phyloP scores from a whole-genome alignment of 2,329 filamentous ascomycete genomes.

The Chaetomium sp. region DNA sequence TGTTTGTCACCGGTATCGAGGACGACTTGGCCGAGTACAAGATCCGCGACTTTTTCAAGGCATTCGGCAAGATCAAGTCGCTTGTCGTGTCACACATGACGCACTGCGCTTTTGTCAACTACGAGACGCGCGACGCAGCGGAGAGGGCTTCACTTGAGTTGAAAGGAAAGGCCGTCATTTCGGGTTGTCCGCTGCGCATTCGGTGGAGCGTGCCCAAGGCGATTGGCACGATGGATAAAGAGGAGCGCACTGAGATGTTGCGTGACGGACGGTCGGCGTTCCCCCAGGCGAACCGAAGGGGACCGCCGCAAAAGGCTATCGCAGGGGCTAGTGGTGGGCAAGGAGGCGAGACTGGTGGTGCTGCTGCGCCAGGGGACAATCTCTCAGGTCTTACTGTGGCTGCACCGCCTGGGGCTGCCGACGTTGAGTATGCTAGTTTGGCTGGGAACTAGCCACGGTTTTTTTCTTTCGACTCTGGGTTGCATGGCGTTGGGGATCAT shows the following conservation, averaged over 20 bases:
- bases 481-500: slow-evolving; percentile 21
- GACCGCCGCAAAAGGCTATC: slow-evolving; percentile 26
- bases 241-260: slow-evolving; percentile 74
- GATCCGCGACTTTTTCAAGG: slow-evolving; percentile 82
- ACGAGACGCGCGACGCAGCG: slow-evolving; percentile 73
- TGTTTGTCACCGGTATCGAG: slow-evolving; percentile 93
- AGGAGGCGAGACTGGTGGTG: slow-evolving; percentile 18
- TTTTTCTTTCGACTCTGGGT: slow-evolving; percentile 24
- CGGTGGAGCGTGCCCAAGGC: slow-evolving; percentile 92
- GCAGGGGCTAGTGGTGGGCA: slow-evolving; percentile 24
- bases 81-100: slow-evolving; percentile 95
- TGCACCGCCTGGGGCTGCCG: slow-evolving; percentile 70
- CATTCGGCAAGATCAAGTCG: slow-evolving; percentile 83
- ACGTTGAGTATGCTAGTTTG: slow-evolving; percentile 79
- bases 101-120: slow-evolving; percentile 96
- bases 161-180: slow-evolving; percentile 81
- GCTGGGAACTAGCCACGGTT: slow-evolving; percentile 46
- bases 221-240: slow-evolving; percentile 83
- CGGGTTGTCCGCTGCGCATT: slow-evolving; percentile 82
- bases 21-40: slow-evolving; percentile 93
- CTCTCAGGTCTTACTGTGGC: slow-evolving; percentile 48
- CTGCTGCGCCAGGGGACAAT: slow-evolving; percentile 23
- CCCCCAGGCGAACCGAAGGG: slow-evolving; percentile 38
- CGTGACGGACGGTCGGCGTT: slow-evolving; percentile 64
- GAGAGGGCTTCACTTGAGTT: slow-evolving; percentile 80